Evolutionary conservation across 805 yeast species (phyloP).

Genomic region (Monosporozyma aquatica): DNA sequence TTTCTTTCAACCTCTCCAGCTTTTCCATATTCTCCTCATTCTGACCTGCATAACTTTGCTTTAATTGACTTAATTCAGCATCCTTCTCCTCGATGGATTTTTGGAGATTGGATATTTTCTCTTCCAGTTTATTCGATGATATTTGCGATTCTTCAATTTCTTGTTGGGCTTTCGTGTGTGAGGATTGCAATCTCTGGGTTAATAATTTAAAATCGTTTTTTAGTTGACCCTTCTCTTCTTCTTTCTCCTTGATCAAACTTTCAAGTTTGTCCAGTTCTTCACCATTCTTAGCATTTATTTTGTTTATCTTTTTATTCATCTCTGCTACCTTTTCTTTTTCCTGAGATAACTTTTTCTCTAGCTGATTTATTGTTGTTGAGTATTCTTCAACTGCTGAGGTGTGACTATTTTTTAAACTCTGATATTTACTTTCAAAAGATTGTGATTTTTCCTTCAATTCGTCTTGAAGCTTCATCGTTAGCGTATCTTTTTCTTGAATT

Average conservation of each 20-base stretch:
- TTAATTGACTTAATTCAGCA: background rate
- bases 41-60: background rate
- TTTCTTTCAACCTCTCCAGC: background rate
- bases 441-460: constrained; percentile 32
- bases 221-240: background rate
- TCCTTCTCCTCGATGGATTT: background rate
- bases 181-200: too few relatives aligned
- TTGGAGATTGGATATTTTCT: background rate
- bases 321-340: background rate
- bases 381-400: constrained; percentile 41
- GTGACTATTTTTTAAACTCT: constrained; percentile 39
- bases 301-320: background rate
- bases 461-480: constrained; percentile 7
- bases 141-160: background rate
- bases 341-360: constrained; percentile 6
- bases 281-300: background rate
- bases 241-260: background rate
- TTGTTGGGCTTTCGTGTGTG: background rate
- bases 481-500: background rate
- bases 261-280: background rate
- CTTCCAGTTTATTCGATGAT: background rate
- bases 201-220: too few relatives aligned
- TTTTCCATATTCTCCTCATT: background rate
- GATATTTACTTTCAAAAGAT: constrained; percentile 45
- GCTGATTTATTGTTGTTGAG: constrained; percentile 21